Percentiles rank a stretch among this genome's conserved stretches.
phyloP scores from a whole-genome alignment of 768 basidiomycete genomes.

The Kondoa malvinella region DNA sequence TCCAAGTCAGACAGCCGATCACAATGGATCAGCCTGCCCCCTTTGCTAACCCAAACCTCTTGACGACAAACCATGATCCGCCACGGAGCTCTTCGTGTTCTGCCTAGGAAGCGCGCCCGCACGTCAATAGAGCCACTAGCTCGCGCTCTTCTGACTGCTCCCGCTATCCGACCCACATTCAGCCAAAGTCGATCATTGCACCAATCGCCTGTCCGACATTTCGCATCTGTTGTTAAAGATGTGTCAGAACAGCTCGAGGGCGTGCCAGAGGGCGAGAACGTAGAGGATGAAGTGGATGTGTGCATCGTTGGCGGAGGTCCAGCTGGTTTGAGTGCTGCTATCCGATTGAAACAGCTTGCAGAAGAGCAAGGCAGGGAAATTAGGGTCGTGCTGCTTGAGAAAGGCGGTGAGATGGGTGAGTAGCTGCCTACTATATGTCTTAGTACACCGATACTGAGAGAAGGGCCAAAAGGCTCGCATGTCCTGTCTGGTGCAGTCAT shows the following conservation, averaged over 20 bases:
- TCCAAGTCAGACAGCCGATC: too few species aligned
- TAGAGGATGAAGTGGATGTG: slow-evolving; percentile 84
- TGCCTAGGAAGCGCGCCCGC: too few species aligned
- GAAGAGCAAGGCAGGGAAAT: slow-evolving; percentile 55
- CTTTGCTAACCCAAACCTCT: too few species aligned
- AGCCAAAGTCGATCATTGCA: not conserved
- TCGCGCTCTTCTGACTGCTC: too few species aligned
- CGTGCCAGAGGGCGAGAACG: slow-evolving; percentile 47
- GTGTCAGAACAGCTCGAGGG: not conserved
- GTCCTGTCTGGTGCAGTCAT: slow-evolving; percentile 90
- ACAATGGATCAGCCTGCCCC: too few species aligned
- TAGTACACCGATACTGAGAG: not conserved
- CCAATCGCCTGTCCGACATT: not conserved
- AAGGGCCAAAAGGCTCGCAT: slow-evolving; percentile 51
- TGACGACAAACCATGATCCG: too few species aligned
- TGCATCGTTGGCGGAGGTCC: slow-evolving; percentile 95
- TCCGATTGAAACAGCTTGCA: slow-evolving; percentile 83
- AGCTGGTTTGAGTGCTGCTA: slow-evolving; percentile 88
- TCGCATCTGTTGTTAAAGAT: not conserved
- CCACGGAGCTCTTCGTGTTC: too few species aligned
- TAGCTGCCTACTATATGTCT: slow-evolving; percentile 19
- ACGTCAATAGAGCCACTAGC: too few species aligned
- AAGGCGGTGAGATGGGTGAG: slow-evolving; percentile 79
- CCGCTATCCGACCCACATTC: too few species aligned
- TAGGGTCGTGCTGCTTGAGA: slow-evolving; percentile 85